Evolutionary conservation across 306 rosid species (phyloP), one percentile per base, ranked within the genome.

Genomic region (Lathyrus tuberosus): DNA sequence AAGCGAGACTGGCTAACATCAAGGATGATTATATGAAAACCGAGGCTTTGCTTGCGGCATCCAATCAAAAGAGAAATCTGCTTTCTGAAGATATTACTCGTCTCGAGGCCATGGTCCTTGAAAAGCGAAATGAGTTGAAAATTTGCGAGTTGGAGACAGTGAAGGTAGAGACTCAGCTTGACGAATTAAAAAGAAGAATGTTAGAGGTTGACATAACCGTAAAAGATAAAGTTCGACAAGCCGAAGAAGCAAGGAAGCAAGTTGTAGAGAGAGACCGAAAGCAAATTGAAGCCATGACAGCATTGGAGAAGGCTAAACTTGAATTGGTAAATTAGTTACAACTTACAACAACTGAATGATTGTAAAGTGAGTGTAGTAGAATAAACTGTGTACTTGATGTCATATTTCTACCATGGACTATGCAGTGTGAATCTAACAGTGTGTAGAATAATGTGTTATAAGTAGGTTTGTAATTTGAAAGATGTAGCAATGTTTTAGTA

Each of bases 31-130:
- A 28, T 47, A 28, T 10, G 35, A 62, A 75, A 54, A 75, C 78
- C 2, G 42, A 78, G 64, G 40, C 81, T 9, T 18, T 6, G 62
- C 57, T 78, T 18, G 49, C 30, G 64, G 49, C 3, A 46, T 71
- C 62, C 6, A 44, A 74, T 15, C 26, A 17, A 20, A 52, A 6
- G 0, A 30, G 37, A 33, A 61, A 74, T 53, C 38, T 41, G 35
- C 81, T 82, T 61, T 41, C 15, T 13, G 78, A 71, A 57, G 73
- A 78, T 52, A 47, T 70, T 52, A 67, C 66, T 40, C 22, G 13
- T 28, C 73, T 78, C 4, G 51, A 82, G 70, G 70, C 75, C 13
- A 53, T 10, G 78, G 69, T 78, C 20, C 22, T 18, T 59, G 54
- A 54, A 30, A 68, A 74, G 2, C 65, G 52, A 70, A 60, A 22